Conservation (phyloP, 1,139 yeast species). For the Arxiozyma bovina region DNA sequence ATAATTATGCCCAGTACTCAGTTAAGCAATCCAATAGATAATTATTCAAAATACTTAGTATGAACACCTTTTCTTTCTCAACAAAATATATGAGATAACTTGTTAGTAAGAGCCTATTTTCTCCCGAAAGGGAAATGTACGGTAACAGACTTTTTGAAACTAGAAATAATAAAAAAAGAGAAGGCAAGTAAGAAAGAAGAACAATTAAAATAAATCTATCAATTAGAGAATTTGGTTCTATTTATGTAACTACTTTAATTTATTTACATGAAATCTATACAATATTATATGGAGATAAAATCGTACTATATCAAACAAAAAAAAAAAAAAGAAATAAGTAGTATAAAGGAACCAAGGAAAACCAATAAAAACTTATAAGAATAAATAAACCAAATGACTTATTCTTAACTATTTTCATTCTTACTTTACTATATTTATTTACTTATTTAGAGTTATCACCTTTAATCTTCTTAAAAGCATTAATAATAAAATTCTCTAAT, state of each 20-base stretch:
- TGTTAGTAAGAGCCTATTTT: too few relatives aligned
- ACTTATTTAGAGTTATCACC: conserved; percentile 18
- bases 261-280: background rate
- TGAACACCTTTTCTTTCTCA: background rate
- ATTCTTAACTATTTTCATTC: background rate
- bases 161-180: background rate
- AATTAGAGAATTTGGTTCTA: background rate
- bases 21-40: too few relatives aligned
- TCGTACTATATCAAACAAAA: background rate
- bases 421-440: background rate
- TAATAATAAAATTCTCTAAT: conserved; percentile 55
- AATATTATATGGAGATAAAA: too few relatives aligned
- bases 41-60: too few relatives aligned
- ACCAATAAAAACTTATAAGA: too few relatives aligned
- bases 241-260: background rate
- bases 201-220: background rate
- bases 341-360: background rate
- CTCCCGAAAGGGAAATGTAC: too few relatives aligned
- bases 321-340: background rate
- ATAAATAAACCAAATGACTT: too few relatives aligned
- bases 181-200: background rate
- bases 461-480: conserved; percentile 50
- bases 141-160: too few relatives aligned
- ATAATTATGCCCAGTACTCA: too few relatives aligned
- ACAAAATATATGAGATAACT: too few relatives aligned